Conservation (phyloP, 306 rosid species). For the Oxytropis ochrocephala region DNA sequence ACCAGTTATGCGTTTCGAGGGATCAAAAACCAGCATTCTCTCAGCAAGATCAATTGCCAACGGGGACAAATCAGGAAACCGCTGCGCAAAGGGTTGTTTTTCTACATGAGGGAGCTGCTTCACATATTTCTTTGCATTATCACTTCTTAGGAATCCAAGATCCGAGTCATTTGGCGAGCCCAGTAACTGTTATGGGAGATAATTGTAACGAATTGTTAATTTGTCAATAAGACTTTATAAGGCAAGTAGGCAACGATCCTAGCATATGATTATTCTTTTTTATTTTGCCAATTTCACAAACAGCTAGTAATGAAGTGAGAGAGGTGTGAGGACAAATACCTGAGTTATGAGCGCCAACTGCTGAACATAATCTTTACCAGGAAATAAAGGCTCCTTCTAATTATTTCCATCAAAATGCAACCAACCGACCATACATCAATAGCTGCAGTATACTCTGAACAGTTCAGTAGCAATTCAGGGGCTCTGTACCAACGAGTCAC, state of each 20-base stretch:
- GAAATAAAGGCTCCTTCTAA: conserved; percentile 44
- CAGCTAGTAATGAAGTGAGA: neutral
- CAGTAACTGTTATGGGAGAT: conserved; percentile 44
- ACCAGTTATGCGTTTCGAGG: conserved; percentile 88
- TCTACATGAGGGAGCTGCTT: conserved; percentile 77
- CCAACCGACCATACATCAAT: conserved; percentile 57
- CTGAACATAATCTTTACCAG: conserved; percentile 50
- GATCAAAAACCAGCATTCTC: conserved; percentile 88
- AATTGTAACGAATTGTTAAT: conserved; percentile 6
- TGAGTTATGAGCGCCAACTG: conserved; percentile 41
- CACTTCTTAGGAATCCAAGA: conserved; percentile 92
- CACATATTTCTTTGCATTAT: conserved; percentile 85
- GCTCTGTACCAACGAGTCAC: conserved; percentile 56
- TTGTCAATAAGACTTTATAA: neutral
- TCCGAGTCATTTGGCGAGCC: conserved; percentile 90
- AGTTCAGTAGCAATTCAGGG: conserved; percentile 44
- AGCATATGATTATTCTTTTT: neutral
- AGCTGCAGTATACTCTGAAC: conserved; percentile 49
- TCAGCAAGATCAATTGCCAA: conserved; percentile 87
- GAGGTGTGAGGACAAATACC: conserved; percentile 15
- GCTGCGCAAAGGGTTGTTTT: conserved; percentile 54
- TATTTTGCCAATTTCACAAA: neutral
- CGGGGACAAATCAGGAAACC: conserved; percentile 61
- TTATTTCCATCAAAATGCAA: conserved; percentile 47
- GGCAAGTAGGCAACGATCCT: neutral